Evolutionary conservation across 2,329 filamentous ascomycete genomes (phyloP).

Genomic region (Neonectria neomacrospora): DNA sequence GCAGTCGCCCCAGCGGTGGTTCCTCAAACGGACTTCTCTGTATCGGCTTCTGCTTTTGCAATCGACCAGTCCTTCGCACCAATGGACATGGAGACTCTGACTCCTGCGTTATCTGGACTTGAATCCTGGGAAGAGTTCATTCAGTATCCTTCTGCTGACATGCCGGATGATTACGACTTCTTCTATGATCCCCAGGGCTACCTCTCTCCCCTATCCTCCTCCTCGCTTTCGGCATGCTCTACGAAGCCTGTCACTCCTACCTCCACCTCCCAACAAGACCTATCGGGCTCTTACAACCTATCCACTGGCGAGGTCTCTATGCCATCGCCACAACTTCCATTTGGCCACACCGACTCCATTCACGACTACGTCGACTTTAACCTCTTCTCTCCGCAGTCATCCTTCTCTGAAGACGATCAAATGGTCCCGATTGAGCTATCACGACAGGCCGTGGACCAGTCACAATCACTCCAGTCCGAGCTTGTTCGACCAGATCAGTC

Average conservation of each 20-base stretch:
- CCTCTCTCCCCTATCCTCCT: slow-evolving; percentile 53
- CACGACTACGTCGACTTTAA: slow-evolving; percentile 65
- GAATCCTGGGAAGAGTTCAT: slow-evolving; percentile 61
- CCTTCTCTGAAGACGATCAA: slow-evolving; percentile 61
- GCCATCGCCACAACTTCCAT: slow-evolving; percentile 36
- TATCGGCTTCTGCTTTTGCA: slow-evolving; percentile 19
- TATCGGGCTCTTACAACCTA: slow-evolving; percentile 17
- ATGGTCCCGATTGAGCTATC: slow-evolving; percentile 47
- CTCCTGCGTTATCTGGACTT: slow-evolving; percentile 24
- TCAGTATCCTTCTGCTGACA: slow-evolving; percentile 52
- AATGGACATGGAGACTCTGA: slow-evolving; percentile 37
- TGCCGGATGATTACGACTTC: slow-evolving; percentile 58
- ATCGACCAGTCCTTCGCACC: slow-evolving; percentile 37
- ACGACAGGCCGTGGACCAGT: slow-evolving; percentile 34
- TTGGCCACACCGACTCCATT: slow-evolving; percentile 36
- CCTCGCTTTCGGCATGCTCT: slow-evolving; percentile 42
- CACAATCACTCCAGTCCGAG: slow-evolving; percentile 29
- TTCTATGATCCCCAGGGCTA: slow-evolving; percentile 56
- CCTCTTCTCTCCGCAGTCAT: slow-evolving; percentile 63
- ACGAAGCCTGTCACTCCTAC: slow-evolving; percentile 44
- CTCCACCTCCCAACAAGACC: slow-evolving; percentile 41
- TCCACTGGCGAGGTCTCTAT: slow-evolving; percentile 20
- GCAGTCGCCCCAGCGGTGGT: slow-evolving; percentile 18
- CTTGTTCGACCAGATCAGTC: slow-evolving; percentile 27
- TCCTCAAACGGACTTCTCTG: slow-evolving; percentile 16